These are phyloP conservation scores for Debaryomyces sp. DNA, from an alignment of 1,139 yeast genomes.

Conservation along the genomic window DNA sequence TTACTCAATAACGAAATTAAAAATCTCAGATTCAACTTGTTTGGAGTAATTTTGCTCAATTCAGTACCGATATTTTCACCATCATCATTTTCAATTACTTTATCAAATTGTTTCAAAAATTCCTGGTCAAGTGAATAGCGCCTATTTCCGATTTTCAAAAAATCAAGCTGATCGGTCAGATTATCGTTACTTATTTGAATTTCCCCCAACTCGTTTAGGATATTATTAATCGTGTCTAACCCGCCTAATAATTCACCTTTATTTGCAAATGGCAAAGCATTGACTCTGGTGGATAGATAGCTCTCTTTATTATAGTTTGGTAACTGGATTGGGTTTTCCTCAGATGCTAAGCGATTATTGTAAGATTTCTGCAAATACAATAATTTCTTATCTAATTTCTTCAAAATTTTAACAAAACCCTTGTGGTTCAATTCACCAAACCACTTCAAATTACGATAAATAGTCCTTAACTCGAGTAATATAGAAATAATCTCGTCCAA, in stretches of 20 bases:
- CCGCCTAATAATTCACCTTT: constrained; percentile 58
- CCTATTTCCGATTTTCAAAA: constrained; percentile 15
- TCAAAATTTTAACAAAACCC: constrained; percentile 86
- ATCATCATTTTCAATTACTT: constrained; percentile 50
- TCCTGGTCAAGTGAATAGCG: constrained; percentile 33
- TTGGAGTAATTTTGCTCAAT: constrained; percentile 29
- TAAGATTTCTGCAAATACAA: constrained; percentile 23
- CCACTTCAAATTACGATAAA: constrained; percentile 85
- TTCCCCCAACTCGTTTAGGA: constrained; percentile 41
- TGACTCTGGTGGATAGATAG: constrained; percentile 69
- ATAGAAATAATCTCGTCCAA: constrained; percentile 77
- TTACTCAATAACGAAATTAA: constrained; percentile 62
- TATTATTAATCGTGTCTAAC: constrained; percentile 57
- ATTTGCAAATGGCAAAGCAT: constrained; percentile 78
- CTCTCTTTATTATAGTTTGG: constrained; percentile 68
- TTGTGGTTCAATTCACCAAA: constrained; percentile 91
- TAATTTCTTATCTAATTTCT: constrained; percentile 86
- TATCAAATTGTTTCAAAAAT: constrained; percentile 26
- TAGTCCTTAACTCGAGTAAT: constrained; percentile 74
- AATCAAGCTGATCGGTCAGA: constrained; percentile 11
- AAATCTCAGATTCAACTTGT: constrained; percentile 39
- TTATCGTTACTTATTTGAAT: constrained; percentile 8
- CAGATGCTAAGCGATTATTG: constrained; percentile 16
- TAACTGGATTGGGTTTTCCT: constrained; percentile 17
- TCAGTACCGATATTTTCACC: constrained; percentile 41